These are phyloP conservation scores for Phanerochaete sordida DNA, from an alignment of 768 basidiomycete species.

Conservation along the genomic window DNA sequence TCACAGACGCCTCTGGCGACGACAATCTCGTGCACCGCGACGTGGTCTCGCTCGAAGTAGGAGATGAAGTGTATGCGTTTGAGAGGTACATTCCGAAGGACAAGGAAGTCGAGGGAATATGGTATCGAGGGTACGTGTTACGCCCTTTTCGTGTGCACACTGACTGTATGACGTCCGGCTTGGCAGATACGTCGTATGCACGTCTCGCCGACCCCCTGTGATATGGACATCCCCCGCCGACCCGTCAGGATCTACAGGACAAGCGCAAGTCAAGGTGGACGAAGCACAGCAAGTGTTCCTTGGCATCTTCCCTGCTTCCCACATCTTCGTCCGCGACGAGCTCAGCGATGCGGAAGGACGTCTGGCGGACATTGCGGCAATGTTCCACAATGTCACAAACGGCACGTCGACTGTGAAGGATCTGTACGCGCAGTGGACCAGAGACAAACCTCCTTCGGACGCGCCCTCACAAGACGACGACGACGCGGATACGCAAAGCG, in stretches of 20 bases:
- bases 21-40: conserved; percentile 66
- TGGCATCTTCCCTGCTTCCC: conserved; percentile 90
- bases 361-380: conserved; percentile 69
- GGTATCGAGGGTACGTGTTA: conserved; percentile 88
- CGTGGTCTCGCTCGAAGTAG: conserved; percentile 86
- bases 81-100: conserved; percentile 78
- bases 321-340: conserved; percentile 84
- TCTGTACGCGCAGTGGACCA: conserved; percentile 18
- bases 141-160: neutral
- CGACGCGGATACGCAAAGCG: conserved; percentile 23
- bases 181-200: conserved; percentile 80
- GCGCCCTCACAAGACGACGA: conserved; percentile 65
- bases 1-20: conserved; percentile 56
- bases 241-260: conserved; percentile 43
- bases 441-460: conserved; percentile 37
- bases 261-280: conserved; percentile 57
- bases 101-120: conserved; percentile 75
- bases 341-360: conserved; percentile 85
- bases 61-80: conserved; percentile 96
- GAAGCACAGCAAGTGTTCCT: conserved; percentile 88
- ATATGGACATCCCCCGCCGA: conserved; percentile 60
- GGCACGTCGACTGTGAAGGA: conserved; percentile 20
- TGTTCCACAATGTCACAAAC: conserved; percentile 46
- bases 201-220: conserved; percentile 68
- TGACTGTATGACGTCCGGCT: neutral